Evolutionary conservation across 2,329 filamentous ascomycete genomes (phyloP).

Genomic region (Pseudogymnoascus pannorum): DNA sequence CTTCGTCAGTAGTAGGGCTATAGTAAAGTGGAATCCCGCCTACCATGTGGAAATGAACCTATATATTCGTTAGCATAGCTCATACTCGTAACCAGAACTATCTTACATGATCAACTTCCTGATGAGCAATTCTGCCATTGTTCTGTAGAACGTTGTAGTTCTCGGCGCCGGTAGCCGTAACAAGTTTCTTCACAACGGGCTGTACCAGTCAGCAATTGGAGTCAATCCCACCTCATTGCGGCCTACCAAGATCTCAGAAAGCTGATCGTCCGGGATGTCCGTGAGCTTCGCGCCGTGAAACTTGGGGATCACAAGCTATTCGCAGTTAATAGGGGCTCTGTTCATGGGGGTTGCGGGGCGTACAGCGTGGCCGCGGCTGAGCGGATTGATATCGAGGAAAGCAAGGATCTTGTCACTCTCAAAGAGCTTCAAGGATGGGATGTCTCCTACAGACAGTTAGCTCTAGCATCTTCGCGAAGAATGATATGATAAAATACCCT

Average conservation of each 20-base stretch:
- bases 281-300: conserved; percentile 83
- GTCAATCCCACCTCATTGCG: conserved; percentile 10
- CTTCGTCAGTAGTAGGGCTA: conserved; percentile 1
- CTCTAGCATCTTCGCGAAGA: conserved; percentile 6
- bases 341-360: conserved; percentile 27
- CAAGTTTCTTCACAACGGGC: conserved; percentile 83
- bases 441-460: conserved; percentile 59
- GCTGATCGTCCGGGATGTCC: conserved; percentile 85
- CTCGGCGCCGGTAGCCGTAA: conserved; percentile 62
- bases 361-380: conserved; percentile 85
- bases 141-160: conserved; percentile 97
- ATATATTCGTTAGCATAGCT: conserved; percentile 13
- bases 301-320: conserved; percentile 86
- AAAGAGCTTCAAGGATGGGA: conserved; percentile 92
- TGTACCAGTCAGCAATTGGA: conserved; percentile 27
- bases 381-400: conserved; percentile 91
- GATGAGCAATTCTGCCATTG: conserved; percentile 86
- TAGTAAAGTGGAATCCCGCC: conserved; percentile 18
- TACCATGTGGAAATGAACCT: conserved; percentile 94
- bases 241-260: conserved; percentile 71
- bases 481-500: conserved; percentile 47
- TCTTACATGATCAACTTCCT: conserved; percentile 82
- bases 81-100: conserved; percentile 1
- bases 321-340: conserved; percentile 3
- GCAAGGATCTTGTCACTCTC: conserved; percentile 90